phyloP scores from a whole-genome alignment of 495 filamentous ascomycete genomes.

The Rusavskia elegans region DNA sequence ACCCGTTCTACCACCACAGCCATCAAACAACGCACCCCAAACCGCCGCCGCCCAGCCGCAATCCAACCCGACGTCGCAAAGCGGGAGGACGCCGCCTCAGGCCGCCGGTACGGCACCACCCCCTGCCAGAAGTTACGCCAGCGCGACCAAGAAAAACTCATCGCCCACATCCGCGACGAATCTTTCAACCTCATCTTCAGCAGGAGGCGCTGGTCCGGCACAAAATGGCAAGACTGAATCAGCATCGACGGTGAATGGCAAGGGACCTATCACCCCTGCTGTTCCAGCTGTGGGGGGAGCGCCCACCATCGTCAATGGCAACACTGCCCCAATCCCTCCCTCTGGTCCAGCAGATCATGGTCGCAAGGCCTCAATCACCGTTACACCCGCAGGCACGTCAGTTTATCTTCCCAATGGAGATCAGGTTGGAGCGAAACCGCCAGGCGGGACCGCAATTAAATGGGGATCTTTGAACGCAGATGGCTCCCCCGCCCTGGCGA shows the following conservation, averaged over 20 bases:
- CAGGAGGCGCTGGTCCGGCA: slow-evolving; percentile 46
- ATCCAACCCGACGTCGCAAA: slow-evolving; percentile 35
- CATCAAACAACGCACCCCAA: slow-evolving; percentile 35
- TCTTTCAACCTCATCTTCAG: slow-evolving; percentile 46
- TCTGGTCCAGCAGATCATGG: slow-evolving; percentile 48
- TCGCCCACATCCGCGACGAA: slow-evolving; percentile 52
- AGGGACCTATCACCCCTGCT: slow-evolving; percentile 55
- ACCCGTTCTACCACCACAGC: slow-evolving; percentile 36
- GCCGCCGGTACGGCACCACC: slow-evolving; percentile 46
- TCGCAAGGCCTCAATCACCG: slow-evolving; percentile 75
- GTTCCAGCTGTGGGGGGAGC: slow-evolving; percentile 34
- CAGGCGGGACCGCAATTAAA: slow-evolving; percentile 47
- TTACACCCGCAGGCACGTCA: slow-evolving; percentile 60
- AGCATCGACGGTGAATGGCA: slow-evolving; percentile 70
- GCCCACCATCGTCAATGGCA: slow-evolving; percentile 46
- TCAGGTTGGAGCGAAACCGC: slow-evolving; percentile 37
- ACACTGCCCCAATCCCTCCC: slow-evolving; percentile 38
- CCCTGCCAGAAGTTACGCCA: slow-evolving; percentile 43
- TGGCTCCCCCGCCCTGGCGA: slow-evolving; percentile 50
- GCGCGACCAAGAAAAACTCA: slow-evolving; percentile 61
- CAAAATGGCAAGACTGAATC: slow-evolving; percentile 74
- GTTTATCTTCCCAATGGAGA: slow-evolving; percentile 64
- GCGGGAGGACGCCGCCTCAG: slow-evolving; percentile 43
- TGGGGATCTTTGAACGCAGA: slow-evolving; percentile 58
- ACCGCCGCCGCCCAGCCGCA: slow-evolving; percentile 30